Percentiles rank a stretch among this genome's conserved stretches.
Evolutionary conservation across 1,284 basidiomycete genomes (phyloP).

Genomic region (Papiliotrema nemorosa): DNA sequence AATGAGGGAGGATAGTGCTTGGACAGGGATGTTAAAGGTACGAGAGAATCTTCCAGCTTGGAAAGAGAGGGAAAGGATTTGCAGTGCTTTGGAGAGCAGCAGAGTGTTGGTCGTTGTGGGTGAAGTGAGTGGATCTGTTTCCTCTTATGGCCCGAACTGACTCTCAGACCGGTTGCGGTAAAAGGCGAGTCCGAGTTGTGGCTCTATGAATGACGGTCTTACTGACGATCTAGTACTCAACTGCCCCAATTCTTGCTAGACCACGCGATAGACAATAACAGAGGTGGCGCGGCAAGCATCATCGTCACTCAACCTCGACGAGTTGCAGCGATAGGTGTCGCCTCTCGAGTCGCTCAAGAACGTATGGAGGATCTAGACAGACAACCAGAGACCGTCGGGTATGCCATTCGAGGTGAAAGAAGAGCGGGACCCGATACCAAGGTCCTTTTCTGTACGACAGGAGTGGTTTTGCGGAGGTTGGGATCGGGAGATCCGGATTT

Average conservation of each 20-base stretch:
- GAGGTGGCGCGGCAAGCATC: conserved; percentile 70
- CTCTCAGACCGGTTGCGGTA: conserved; percentile 69
- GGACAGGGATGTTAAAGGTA: conserved; percentile 57
- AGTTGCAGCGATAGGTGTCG: conserved; percentile 85
- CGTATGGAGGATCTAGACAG: conserved; percentile 65
- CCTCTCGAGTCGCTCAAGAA: conserved; percentile 80
- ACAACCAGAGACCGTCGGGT: conserved; percentile 67
- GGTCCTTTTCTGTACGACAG: conserved; percentile 87
- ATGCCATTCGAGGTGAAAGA: conserved; percentile 86
- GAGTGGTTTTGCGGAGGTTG: conserved; percentile 78
- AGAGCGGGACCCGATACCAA: conserved; percentile 66
- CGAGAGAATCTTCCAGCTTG: conserved; percentile 74
- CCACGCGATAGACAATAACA: conserved; percentile 61
- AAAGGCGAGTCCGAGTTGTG: conserved; percentile 56
- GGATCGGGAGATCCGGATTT: conserved; percentile 67
- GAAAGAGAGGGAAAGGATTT: conserved; percentile 62
- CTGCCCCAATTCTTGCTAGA: conserved; percentile 88
- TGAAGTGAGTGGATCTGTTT: conserved; percentile 61
- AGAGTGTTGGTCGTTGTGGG: conserved; percentile 78
- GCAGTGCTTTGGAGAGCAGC: conserved; percentile 58
- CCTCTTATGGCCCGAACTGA: conserved; percentile 9
- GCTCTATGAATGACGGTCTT: neutral
- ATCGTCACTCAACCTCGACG: conserved; percentile 87
- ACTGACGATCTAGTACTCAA: conserved; percentile 41
- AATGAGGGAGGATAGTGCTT: conserved; percentile 55